These are phyloP conservation scores for Begonia loranthoides DNA, from an alignment of 306 rosid species.

Conservation along the genomic window DNA sequence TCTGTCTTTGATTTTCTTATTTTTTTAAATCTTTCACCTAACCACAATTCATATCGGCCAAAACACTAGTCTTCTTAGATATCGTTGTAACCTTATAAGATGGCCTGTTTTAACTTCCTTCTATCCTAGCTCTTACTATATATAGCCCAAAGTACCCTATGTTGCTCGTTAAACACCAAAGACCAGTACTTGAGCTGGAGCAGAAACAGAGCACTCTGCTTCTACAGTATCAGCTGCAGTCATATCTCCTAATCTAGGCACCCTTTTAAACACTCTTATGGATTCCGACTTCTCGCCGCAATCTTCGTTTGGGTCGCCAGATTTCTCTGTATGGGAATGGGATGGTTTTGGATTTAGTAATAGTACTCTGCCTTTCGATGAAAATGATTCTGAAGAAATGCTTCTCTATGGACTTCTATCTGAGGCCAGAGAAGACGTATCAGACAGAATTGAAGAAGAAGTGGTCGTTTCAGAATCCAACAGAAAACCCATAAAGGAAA, in stretches of 20 bases:
- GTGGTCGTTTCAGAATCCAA: slow-evolving; percentile 28
- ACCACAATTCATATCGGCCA: neutral
- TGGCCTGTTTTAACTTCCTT: too few relatives aligned
- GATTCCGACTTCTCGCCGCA: slow-evolving; percentile 40
- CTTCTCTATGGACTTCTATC: slow-evolving; percentile 62
- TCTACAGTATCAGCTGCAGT: neutral
- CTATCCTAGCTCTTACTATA: too few relatives aligned
- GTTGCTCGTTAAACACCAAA: too few relatives aligned
- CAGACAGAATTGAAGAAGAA: slow-evolving; percentile 38
- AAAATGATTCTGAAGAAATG: slow-evolving; percentile 87
- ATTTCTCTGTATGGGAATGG: slow-evolving; percentile 22
- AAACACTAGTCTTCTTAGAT: too few relatives aligned
- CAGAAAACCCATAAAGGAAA: slow-evolving; percentile 27
- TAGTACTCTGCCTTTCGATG: slow-evolving; percentile 63
- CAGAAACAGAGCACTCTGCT: slow-evolving; percentile 3
- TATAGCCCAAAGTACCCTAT: too few relatives aligned
- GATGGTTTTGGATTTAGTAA: slow-evolving; percentile 12
- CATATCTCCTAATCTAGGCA: slow-evolving; percentile 22
- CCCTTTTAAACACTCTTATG: slow-evolving; percentile 24
- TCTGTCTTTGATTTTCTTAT: slow-evolving; percentile 11
- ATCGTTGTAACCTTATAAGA: too few relatives aligned
- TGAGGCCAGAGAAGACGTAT: slow-evolving; percentile 8
- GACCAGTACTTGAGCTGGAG: too few relatives aligned
- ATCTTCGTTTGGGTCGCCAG: slow-evolving; percentile 47
- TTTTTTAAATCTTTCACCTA: neutral